Evolutionary conservation across 179 eudicot species (phyloP).

Genomic region (Beta corolliflora): DNA sequence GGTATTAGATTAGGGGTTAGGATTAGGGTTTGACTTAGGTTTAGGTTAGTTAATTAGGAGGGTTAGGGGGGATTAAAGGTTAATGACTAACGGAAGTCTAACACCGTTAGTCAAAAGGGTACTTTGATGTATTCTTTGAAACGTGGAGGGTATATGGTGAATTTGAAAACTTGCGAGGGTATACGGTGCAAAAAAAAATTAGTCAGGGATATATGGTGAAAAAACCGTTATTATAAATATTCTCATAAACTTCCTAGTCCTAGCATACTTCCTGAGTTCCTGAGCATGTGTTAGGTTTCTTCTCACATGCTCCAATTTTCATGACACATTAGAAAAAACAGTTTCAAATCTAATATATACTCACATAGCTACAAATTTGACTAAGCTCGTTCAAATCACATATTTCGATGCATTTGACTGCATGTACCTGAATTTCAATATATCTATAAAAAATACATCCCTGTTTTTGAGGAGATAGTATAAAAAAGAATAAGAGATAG

Average conservation of each 20-base stretch:
- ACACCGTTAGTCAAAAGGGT: too few relatives aligned
- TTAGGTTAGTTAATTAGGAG: too few relatives aligned
- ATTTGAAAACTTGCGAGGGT: too few relatives aligned
- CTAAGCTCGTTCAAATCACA: conserved; percentile 19
- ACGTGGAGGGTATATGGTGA: too few relatives aligned
- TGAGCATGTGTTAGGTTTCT: conserved; percentile 21
- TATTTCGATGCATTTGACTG: conserved; percentile 23
- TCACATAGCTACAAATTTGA: conserved; percentile 8
- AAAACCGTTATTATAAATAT: background rate
- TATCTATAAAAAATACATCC: background rate
- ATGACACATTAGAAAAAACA: background rate
- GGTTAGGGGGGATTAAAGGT: too few relatives aligned
- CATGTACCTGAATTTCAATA: background rate
- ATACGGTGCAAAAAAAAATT: too few relatives aligned
- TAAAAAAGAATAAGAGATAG: background rate
- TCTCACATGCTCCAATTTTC: conserved; percentile 25
- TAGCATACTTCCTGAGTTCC: background rate
- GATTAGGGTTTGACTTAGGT: too few relatives aligned
- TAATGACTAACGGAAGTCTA: too few relatives aligned
- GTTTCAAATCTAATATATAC: background rate
- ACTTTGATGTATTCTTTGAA: too few relatives aligned
- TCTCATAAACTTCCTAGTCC: conserved; percentile 6
- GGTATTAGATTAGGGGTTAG: too few relatives aligned
- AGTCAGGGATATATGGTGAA: too few relatives aligned
- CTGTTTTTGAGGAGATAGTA: background rate